Percentiles rank a stretch among this genome's conserved stretches.
Conservation (phyloP, 257 asterid species). For the Anisodus tanguticus region DNA sequence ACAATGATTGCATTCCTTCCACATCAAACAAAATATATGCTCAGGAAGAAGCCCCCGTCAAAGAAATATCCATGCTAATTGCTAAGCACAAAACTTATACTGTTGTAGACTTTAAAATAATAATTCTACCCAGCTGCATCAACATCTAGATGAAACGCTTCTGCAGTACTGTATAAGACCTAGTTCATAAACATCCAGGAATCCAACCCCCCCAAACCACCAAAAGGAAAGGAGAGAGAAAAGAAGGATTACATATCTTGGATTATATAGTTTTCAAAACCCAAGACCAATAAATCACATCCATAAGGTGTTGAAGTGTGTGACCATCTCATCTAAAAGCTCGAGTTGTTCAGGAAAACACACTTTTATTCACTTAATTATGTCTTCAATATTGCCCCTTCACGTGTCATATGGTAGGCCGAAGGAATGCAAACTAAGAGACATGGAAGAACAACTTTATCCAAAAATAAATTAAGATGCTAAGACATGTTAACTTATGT, state of each 20-base stretch:
- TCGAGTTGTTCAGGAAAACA: constrained; percentile 11
- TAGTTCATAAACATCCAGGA: constrained; percentile 2
- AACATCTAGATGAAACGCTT: constrained; percentile 11
- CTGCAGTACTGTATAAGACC: not conserved
- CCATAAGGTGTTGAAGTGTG: not conserved
- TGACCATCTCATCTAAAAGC: constrained; percentile 19
- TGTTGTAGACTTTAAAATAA: not conserved
- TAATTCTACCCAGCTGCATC: constrained; percentile 22
- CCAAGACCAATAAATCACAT: constrained; percentile 25
- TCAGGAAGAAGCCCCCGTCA: not conserved
- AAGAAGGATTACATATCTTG: constrained; percentile 5
- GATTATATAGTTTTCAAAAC: constrained; percentile 15
- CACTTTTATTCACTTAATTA: not conserved
- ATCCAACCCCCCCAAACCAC: not conserved
- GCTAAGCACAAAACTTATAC: constrained; percentile 1
- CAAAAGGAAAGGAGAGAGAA: not conserved
- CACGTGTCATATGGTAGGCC: not conserved
- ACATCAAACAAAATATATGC: not conserved
- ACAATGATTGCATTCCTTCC: constrained; percentile 21
- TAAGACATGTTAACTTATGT: constrained; percentile 5
- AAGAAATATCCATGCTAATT: constrained; percentile 17
- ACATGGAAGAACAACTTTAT: not conserved
- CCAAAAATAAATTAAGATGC: constrained; percentile 18
- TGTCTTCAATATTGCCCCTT: constrained; percentile 10
- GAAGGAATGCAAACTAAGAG: constrained; percentile 7